phyloP scores from a whole-genome alignment of 2,329 filamentous ascomycete genomes.

The Talaromyces sp. region DNA sequence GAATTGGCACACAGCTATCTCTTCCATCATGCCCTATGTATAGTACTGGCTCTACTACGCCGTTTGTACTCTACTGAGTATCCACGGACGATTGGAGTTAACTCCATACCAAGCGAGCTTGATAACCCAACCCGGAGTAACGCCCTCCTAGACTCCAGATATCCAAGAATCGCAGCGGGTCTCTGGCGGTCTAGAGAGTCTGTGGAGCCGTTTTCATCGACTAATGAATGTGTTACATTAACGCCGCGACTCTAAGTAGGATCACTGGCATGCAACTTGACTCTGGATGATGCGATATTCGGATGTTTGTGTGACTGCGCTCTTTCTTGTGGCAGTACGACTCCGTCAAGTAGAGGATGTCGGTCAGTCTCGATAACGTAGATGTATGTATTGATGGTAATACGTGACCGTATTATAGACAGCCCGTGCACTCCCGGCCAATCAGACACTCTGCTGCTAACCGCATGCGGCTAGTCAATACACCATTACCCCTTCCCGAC shows the following conservation, averaged over 20 bases:
- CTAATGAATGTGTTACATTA: background rate
- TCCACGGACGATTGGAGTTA: background rate
- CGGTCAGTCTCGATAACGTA: too few species aligned
- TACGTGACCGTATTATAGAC: background rate
- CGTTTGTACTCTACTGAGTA: too few species aligned
- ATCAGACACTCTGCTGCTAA: background rate
- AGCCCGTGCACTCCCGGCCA: background rate
- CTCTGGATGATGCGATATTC: background rate
- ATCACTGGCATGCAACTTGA: too few species aligned
- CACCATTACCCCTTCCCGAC: background rate
- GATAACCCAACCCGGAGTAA: background rate
- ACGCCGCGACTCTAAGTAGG: too few species aligned
- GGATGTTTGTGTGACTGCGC: background rate
- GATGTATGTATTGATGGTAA: too few species aligned
- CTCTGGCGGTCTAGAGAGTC: slow-evolving; percentile 9
- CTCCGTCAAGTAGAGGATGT: too few species aligned
- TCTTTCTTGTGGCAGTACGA: background rate
- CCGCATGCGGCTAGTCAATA: background rate
- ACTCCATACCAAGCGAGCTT: background rate
- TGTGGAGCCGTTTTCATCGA: slow-evolving; percentile 10
- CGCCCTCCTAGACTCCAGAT: background rate
- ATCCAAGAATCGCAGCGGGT: background rate
- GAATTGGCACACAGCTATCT: background rate
- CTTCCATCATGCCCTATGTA: background rate
- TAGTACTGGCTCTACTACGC: too few species aligned